These are phyloP conservation scores for Sugiyamaella marilandica DNA, from an alignment of 805 yeast genomes.

Conservation along the genomic window DNA sequence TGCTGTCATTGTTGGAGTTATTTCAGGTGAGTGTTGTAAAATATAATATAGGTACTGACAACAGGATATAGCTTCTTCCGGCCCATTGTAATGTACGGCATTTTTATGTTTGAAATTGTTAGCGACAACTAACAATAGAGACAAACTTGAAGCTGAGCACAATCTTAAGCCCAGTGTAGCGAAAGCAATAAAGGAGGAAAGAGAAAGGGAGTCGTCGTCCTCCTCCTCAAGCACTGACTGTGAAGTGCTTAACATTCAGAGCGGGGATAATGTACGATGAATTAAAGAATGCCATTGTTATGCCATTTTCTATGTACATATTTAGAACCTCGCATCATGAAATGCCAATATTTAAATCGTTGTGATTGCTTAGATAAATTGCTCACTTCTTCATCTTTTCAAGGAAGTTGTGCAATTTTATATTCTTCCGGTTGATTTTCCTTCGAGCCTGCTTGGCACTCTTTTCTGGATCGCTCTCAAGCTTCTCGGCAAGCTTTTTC, in stretches of 20 bases:
- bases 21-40: not conserved
- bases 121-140: not conserved
- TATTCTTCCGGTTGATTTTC: slow-evolving; percentile 59
- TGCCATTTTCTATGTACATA: not conserved
- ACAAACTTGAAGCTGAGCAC: not conserved
- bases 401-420: slow-evolving; percentile 76
- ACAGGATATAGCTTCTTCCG: slow-evolving; percentile 5
- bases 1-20: slow-evolving; percentile 1
- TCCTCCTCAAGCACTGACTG: not conserved
- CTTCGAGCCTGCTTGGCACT: slow-evolving; percentile 68
- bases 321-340: not conserved
- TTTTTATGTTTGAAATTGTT: not conserved
- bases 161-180: slow-evolving; percentile 4
- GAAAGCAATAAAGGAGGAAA: slow-evolving; percentile 1
- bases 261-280: too few species aligned
- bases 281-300: not conserved
- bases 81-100: slow-evolving; percentile 1
- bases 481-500: slow-evolving; percentile 50
- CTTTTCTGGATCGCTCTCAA: slow-evolving; percentile 56
- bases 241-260: not conserved
- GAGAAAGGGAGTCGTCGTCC: not conserved
- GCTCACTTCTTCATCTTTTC: slow-evolving; percentile 42
- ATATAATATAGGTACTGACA: not conserved
- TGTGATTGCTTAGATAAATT: not conserved
- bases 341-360: not conserved